Percentiles rank a stretch among this genome's conserved stretches.
Conservation (phyloP, 805 yeast species). For the Wickerhamiella azyma region DNA sequence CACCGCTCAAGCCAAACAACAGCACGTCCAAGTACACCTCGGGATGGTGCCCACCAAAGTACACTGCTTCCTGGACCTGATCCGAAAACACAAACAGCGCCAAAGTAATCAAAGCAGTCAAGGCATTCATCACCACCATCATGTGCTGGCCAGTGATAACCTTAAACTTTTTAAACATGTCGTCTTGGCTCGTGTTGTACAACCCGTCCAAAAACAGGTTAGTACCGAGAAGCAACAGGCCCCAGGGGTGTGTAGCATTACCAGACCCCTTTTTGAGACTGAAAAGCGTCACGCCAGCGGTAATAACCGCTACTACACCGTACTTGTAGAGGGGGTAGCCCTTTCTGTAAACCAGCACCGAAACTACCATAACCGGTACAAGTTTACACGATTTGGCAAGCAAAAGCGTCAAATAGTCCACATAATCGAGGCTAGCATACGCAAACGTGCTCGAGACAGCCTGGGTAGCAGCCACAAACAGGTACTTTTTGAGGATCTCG, state of each 20-base stretch:
- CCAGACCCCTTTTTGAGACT: slow-evolving; percentile 36
- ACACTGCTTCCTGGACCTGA: slow-evolving; percentile 38
- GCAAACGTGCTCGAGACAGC: slow-evolving; percentile 76
- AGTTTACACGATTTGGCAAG: slow-evolving; percentile 88
- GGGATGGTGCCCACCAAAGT: slow-evolving; percentile 40
- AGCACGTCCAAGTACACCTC: slow-evolving; percentile 44
- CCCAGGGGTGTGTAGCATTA: slow-evolving; percentile 31
- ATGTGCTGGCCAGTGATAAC: slow-evolving; percentile 69
- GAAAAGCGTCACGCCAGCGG: slow-evolving; percentile 70
- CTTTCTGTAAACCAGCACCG: slow-evolving; percentile 52
- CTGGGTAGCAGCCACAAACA: slow-evolving; percentile 38
- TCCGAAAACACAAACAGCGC: slow-evolving; percentile 35
- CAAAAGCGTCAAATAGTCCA: slow-evolving; percentile 71
- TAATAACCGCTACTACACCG: slow-evolving; percentile 62
- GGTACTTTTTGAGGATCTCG: slow-evolving; percentile 15
- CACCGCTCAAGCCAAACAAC: slow-evolving; percentile 64
- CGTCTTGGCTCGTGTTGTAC: slow-evolving; percentile 88
- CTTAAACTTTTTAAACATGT: slow-evolving; percentile 42
- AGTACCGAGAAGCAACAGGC: slow-evolving; percentile 41
- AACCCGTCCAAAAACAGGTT: slow-evolving; percentile 80
- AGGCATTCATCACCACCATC: slow-evolving; percentile 56
- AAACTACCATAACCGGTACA: slow-evolving; percentile 87
- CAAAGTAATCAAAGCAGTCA: slow-evolving; percentile 31
- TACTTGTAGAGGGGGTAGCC: slow-evolving; percentile 65
- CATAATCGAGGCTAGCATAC: slow-evolving; percentile 61